Conservation (phyloP, 2,329 filamentous ascomycete genomes). For the Ophiostoma novo-ulmi region DNA sequence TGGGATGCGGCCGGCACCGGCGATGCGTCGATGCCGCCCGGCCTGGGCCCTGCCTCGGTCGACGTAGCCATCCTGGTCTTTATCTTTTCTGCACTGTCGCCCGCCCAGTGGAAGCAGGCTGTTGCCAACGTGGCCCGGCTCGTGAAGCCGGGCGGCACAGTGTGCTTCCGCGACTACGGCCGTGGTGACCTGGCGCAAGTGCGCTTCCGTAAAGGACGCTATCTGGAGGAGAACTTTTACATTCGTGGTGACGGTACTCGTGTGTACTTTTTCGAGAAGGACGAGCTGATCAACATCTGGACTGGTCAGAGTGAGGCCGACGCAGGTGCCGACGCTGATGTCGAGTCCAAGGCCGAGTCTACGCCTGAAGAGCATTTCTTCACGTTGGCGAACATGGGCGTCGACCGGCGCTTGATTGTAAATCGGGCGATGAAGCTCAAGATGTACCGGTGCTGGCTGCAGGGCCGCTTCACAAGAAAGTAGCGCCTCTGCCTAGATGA, state of each 20-base stretch:
- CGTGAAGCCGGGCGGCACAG: constrained; percentile 85
- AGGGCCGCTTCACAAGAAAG: constrained; percentile 73
- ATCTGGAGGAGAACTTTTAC: constrained; percentile 95
- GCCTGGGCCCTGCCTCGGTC: constrained; percentile 69
- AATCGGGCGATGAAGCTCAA: constrained; percentile 87
- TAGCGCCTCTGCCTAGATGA: constrained; percentile 27
- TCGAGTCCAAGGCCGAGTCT: not conserved
- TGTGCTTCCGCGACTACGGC: constrained; percentile 95
- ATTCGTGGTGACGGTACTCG: constrained; percentile 90
- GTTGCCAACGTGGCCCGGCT: constrained; percentile 75
- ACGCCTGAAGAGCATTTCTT: constrained; percentile 44
- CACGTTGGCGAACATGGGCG: constrained; percentile 69
- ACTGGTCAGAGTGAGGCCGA: constrained; percentile 36
- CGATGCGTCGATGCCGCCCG: constrained; percentile 63
- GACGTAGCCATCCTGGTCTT: constrained; percentile 95
- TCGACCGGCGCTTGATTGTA: constrained; percentile 84
- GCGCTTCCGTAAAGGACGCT: constrained; percentile 90
- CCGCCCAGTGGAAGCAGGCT: constrained; percentile 75
- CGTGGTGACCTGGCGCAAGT: constrained; percentile 94
- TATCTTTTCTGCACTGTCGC: constrained; percentile 89
- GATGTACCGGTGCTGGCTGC: constrained; percentile 98
- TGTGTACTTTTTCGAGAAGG: constrained; percentile 93
- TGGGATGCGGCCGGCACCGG: constrained; percentile 72
- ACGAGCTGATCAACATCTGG: constrained; percentile 80
- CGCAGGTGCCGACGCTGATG: not conserved